A percentile compares a stretch with the other conserved stretches of the same genome.
Conservation (phyloP, 2,329 filamentous ascomycete species). For the Cladophialophora yegresii region DNA sequence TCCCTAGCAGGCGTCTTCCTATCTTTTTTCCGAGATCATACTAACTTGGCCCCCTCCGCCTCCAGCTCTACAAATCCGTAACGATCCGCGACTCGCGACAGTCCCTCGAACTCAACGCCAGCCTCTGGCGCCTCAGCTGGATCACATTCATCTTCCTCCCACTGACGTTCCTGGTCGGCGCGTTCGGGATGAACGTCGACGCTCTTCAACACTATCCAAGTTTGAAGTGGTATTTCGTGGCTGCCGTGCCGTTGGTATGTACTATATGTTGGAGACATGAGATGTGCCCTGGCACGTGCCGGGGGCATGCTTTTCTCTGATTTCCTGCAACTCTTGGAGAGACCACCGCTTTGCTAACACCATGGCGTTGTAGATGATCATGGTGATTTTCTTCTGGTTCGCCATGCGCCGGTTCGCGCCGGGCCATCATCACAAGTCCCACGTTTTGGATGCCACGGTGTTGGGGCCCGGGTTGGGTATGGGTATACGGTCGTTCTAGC, state of each 20-base stretch:
- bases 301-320: too few species aligned
- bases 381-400: slow-evolving; percentile 10
- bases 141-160: slow-evolving; percentile 48
- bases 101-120: slow-evolving; percentile 27
- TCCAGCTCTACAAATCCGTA: slow-evolving; percentile 51
- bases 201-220: slow-evolving; percentile 46
- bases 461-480: background rate
- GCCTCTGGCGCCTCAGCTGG: slow-evolving; percentile 43
- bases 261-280: too few species aligned
- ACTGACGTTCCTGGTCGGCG: slow-evolving; percentile 51
- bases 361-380: slow-evolving; percentile 1
- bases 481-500: slow-evolving; percentile 1
- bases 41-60: background rate
- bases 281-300: too few species aligned
- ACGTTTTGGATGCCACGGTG: background rate
- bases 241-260: slow-evolving; percentile 45
- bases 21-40: background rate
- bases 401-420: slow-evolving; percentile 12
- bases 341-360: too few species aligned
- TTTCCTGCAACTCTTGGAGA: too few species aligned
- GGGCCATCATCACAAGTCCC: background rate
- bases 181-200: slow-evolving; percentile 47
- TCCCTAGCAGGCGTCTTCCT: background rate
- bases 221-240: slow-evolving; percentile 56
- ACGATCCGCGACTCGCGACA: slow-evolving; percentile 50